phyloP scores from a whole-genome alignment of 345 rosid species.

The Arabidopsis suecica region DNA sequence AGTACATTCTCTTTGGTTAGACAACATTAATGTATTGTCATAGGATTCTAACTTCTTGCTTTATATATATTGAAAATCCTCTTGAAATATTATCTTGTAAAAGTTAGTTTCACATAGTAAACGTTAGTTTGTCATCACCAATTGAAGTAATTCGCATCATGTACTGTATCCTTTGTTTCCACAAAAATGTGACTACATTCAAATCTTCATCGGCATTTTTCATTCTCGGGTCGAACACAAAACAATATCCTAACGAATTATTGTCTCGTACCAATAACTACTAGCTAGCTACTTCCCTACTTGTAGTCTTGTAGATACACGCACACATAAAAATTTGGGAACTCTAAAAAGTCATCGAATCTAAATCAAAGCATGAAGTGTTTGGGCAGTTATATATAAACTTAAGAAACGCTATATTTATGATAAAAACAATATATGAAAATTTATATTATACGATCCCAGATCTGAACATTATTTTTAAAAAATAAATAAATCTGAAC shows the following conservation, averaged over 20 bases:
- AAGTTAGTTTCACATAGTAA: neutral
- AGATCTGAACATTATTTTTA: slow-evolving; percentile 9
- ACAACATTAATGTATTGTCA: slow-evolving; percentile 35
- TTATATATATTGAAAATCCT: neutral
- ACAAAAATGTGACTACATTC: slow-evolving; percentile 21
- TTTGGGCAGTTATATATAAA: neutral
- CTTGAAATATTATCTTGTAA: neutral
- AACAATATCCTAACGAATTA: slow-evolving; percentile 10
- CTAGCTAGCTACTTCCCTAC: neutral
- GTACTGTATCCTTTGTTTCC: slow-evolving; percentile 30
- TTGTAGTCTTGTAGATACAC: neutral
- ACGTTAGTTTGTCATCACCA: slow-evolving; percentile 27
- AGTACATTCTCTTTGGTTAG: slow-evolving; percentile 28
- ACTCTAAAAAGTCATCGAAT: neutral
- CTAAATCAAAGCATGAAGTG: slow-evolving; percentile 20
- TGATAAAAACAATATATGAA: neutral
- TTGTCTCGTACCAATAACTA: slow-evolving; percentile 32
- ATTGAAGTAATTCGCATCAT: slow-evolving; percentile 16
- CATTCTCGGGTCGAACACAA: slow-evolving; percentile 26
- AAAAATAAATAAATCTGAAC: neutral
- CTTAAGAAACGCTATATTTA: neutral
- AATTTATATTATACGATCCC: neutral
- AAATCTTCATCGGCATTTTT: slow-evolving; percentile 35
- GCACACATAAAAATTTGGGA: neutral
- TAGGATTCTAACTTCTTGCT: slow-evolving; percentile 27